A percentile compares a stretch with the other conserved stretches of the same genome.
Conservation (phyloP, 2,329 filamentous ascomycete species). For the Dryadomyces quercivorus region DNA sequence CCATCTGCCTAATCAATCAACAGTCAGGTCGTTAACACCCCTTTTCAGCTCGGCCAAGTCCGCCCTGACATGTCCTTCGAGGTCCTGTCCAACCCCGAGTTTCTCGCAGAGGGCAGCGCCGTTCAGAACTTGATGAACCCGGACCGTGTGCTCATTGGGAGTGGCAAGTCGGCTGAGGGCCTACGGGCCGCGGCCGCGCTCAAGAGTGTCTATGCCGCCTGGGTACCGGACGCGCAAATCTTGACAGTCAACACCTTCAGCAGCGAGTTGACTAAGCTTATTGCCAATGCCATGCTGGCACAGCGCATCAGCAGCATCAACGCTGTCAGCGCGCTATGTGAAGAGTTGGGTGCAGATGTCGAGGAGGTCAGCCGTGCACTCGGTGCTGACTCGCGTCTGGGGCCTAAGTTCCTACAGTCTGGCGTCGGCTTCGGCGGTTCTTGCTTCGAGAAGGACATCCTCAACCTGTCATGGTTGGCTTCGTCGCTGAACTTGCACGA, state of each 20-base stretch:
- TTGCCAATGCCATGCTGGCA: constrained; percentile 5
- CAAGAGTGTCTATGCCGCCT: constrained; percentile 3
- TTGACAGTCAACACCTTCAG: constrained; percentile 3
- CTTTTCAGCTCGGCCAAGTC: background rate
- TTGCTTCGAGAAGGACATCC: constrained; percentile 6
- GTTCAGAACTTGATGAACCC: constrained; percentile 3
- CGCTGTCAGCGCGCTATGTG: constrained; percentile 4
- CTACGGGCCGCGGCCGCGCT: background rate
- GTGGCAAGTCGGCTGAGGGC: background rate
- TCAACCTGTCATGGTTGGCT: constrained; percentile 1
- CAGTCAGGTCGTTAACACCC: background rate
- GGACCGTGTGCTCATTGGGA: constrained; percentile 4
- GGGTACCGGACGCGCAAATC: background rate
- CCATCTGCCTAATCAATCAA: background rate
- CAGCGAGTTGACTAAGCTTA: constrained; percentile 6
- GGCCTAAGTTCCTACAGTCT: constrained; percentile 1
- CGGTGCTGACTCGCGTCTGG: constrained; percentile 4
- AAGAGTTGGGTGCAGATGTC: constrained; percentile 1
- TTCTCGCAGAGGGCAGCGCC: constrained; percentile 3
- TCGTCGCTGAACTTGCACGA: background rate
- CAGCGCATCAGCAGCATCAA: constrained; percentile 8
- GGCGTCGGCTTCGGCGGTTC: constrained; percentile 4
- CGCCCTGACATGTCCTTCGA: constrained; percentile 1
- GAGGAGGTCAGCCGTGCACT: constrained; percentile 2
- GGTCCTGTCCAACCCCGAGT: constrained; percentile 4